Percentiles rank a stretch among this genome's conserved stretches.
These are phyloP conservation scores for Nemania serpens DNA, from an alignment of 2,329 filamentous ascomycete species.

Conservation along the genomic window DNA sequence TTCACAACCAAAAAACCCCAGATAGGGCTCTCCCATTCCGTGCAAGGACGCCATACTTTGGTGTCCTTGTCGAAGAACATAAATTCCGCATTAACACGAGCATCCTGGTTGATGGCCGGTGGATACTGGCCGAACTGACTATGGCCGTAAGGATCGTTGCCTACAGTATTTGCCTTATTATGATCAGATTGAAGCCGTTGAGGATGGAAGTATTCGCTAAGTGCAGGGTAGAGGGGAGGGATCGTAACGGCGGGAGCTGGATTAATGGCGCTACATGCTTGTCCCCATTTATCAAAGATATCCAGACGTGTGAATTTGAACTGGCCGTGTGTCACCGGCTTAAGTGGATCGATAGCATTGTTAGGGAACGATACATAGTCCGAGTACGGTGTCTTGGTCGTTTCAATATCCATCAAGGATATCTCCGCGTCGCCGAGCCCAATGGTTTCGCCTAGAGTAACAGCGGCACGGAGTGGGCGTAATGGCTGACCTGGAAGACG, in stretches of 20 bases:
- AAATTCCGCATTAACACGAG: slow-evolving; percentile 43
- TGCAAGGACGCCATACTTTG: background rate
- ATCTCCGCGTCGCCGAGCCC: background rate
- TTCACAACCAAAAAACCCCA: slow-evolving; percentile 1
- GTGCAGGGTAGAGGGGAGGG: background rate
- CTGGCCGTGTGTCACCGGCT: slow-evolving; percentile 54
- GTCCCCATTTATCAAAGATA: slow-evolving; percentile 56
- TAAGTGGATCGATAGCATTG: slow-evolving; percentile 42
- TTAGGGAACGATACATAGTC: background rate
- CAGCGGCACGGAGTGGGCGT: background rate
- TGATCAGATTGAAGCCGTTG: background rate
- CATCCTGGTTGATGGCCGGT: slow-evolving; percentile 43
- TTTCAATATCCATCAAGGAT: background rate
- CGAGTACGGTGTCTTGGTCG: background rate
- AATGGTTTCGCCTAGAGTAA: background rate
- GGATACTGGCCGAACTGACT: slow-evolving; percentile 41
- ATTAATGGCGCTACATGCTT: slow-evolving; percentile 32
- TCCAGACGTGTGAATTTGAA: slow-evolving; percentile 47
- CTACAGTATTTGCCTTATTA: slow-evolving; percentile 24
- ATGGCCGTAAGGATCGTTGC: slow-evolving; percentile 13
- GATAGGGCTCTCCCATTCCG: background rate
- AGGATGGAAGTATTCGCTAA: background rate
- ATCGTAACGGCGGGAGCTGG: background rate
- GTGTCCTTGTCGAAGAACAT: background rate
- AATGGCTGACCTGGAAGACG: background rate